Evolutionary conservation across 2,329 filamentous ascomycete species (phyloP).

Genomic region (Ambrosiella cleistominuta): DNA sequence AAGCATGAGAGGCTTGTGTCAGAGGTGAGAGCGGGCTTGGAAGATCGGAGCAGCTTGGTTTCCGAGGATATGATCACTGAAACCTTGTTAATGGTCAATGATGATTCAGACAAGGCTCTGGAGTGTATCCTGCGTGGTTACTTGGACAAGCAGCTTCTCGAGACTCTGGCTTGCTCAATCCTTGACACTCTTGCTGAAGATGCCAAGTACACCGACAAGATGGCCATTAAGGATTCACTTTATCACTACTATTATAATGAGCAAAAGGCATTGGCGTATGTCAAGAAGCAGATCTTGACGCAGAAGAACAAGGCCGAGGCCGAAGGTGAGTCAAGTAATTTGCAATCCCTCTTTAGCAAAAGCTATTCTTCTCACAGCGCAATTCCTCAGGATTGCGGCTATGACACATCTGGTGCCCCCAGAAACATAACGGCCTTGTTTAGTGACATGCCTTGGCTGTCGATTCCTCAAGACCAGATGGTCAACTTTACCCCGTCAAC

Average conservation of each 20-base stretch:
- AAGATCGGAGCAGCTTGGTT: constrained; percentile 8
- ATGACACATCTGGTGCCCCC: background rate
- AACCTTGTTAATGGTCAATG: background rate
- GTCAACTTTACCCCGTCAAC: constrained; percentile 43
- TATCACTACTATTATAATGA: constrained; percentile 88
- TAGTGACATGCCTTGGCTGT: constrained; percentile 69
- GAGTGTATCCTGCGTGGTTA: constrained; percentile 7
- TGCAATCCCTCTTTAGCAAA: constrained; percentile 10
- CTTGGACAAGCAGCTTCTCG: constrained; percentile 7
- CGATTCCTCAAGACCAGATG: constrained; percentile 47
- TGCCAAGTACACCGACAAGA: constrained; percentile 30
- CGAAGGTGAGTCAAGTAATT: constrained; percentile 22
- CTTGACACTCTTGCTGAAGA: constrained; percentile 28
- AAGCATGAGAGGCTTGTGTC: background rate
- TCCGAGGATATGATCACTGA: constrained; percentile 7
- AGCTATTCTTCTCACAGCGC: background rate
- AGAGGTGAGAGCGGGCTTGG: constrained; percentile 1
- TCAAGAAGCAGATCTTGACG: constrained; percentile 35
- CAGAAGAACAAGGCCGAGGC: constrained; percentile 27
- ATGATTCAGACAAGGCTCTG: background rate
- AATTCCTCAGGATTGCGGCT: background rate
- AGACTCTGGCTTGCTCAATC: background rate
- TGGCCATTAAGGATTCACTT: constrained; percentile 61
- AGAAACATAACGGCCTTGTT: constrained; percentile 40
- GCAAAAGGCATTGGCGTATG: constrained; percentile 56